These are phyloP conservation scores for Microbotryum silenes-acaulis DNA, from an alignment of 1,284 basidiomycete species.

Conservation along the genomic window DNA sequence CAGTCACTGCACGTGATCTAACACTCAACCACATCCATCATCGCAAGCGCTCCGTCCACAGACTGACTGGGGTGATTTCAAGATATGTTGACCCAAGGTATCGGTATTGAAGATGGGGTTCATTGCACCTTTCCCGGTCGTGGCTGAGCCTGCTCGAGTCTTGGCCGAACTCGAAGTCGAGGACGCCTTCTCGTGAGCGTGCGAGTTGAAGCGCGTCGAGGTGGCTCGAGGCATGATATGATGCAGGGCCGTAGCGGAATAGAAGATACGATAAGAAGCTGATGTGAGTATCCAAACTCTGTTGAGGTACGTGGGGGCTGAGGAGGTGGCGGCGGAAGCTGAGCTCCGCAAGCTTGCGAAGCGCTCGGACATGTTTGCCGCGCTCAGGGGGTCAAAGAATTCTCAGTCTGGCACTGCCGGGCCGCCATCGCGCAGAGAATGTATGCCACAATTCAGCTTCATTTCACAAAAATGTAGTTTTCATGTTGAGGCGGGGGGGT, in stretches of 20 bases:
- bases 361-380: no score
- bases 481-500: no score
- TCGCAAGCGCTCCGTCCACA: no score
- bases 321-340: no score
- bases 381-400: no score
- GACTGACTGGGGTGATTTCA: constrained; percentile 86
- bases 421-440: no score
- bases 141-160: constrained; percentile 8
- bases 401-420: no score
- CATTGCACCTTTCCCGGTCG: constrained; percentile 25
- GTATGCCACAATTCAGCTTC: no score
- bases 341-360: no score
- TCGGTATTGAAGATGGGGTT: constrained; percentile 43
- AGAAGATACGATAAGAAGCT: not conserved
- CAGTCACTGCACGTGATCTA: no score
- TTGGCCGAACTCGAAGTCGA: constrained; percentile 4
- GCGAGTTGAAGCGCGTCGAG: constrained; percentile 21
- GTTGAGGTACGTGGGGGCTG: not conserved
- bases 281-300: not conserved
- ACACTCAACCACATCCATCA: no score
- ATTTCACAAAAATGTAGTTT: no score
- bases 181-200: constrained; percentile 21
- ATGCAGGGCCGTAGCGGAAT: not conserved
- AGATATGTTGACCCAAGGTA: constrained; percentile 91
- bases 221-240: constrained; percentile 84